These are phyloP conservation scores for Rhodamnia argentea DNA, from an alignment of 345 rosid species.

Conservation along the genomic window DNA sequence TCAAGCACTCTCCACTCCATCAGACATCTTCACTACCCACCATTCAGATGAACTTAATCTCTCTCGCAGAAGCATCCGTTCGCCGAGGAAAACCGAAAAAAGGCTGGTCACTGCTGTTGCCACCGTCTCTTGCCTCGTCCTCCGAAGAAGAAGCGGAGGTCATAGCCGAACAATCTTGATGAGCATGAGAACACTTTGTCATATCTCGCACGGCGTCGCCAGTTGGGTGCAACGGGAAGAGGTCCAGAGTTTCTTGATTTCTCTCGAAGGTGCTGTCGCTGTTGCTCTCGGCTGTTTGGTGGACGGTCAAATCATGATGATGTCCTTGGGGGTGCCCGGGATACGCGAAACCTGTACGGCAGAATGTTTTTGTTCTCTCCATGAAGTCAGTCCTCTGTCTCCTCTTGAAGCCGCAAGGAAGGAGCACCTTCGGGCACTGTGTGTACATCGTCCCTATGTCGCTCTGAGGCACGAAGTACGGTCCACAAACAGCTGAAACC, in stretches of 20 bases:
- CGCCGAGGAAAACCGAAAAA: conserved; percentile 30
- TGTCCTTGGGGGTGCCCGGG: background rate
- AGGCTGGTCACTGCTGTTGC: background rate
- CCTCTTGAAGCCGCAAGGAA: conserved; percentile 20
- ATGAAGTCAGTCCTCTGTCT: conserved; percentile 5
- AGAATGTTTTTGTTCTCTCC: conserved; percentile 2
- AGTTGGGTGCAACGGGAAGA: conserved; percentile 54
- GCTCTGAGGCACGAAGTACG: conserved; percentile 24
- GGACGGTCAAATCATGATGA: background rate
- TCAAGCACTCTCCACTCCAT: background rate
- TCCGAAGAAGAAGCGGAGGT: conserved; percentile 1
- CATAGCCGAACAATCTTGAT: background rate
- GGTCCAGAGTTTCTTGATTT: conserved; percentile 25
- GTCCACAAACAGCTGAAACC: conserved; percentile 22
- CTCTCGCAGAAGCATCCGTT: background rate
- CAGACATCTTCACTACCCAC: background rate
- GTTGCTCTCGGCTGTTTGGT: background rate
- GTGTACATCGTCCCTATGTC: conserved; percentile 22
- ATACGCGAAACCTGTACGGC: background rate
- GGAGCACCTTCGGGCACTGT: conserved; percentile 15
- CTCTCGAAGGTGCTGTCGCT: background rate
- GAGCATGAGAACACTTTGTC: background rate
- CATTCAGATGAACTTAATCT: background rate
- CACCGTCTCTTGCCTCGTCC: conserved; percentile 4
- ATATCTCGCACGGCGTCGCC: conserved; percentile 14